Conservation (phyloP, 2,329 filamentous ascomycete genomes). For the Pyrenophora graminea region DNA sequence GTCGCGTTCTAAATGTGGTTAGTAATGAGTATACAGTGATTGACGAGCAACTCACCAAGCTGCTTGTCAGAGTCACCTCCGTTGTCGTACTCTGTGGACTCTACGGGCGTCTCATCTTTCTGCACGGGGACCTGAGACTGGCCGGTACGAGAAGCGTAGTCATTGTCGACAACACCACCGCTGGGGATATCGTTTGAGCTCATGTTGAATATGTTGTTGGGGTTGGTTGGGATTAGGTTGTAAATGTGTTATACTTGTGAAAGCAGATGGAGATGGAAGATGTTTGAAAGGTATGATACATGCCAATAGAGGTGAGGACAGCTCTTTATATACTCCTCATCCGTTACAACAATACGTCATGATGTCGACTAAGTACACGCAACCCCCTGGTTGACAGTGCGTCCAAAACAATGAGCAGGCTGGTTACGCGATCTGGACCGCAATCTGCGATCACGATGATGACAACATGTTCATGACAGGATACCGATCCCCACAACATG, state of each 20-base stretch:
- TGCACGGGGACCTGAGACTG: constrained; percentile 53
- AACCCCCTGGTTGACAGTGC: neutral
- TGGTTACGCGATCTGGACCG: neutral
- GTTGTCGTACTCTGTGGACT: constrained; percentile 50
- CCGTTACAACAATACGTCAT: constrained; percentile 3
- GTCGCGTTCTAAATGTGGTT: constrained; percentile 46
- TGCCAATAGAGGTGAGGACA: neutral
- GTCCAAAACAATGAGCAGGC: neutral
- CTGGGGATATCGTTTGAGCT: constrained; percentile 39
- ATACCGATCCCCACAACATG: constrained; percentile 1
- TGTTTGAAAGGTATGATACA: neutral
- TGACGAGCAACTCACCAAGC: constrained; percentile 45
- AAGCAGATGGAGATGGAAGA: neutral
- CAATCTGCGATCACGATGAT: constrained; percentile 14
- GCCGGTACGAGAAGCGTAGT: constrained; percentile 54
- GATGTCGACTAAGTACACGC: neutral
- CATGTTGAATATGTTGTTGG: constrained; percentile 26
- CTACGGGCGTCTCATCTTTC: constrained; percentile 52
- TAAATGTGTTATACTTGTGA: neutral
- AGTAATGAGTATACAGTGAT: neutral
- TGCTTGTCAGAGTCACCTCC: constrained; percentile 54
- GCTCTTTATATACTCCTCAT: constrained; percentile 5
- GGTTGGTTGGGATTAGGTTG: neutral
- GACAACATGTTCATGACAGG: constrained; percentile 27
- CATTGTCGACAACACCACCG: constrained; percentile 48